Conservation (phyloP, 2,329 filamentous ascomycete species). For the Lasiodiplodia citricola region DNA sequence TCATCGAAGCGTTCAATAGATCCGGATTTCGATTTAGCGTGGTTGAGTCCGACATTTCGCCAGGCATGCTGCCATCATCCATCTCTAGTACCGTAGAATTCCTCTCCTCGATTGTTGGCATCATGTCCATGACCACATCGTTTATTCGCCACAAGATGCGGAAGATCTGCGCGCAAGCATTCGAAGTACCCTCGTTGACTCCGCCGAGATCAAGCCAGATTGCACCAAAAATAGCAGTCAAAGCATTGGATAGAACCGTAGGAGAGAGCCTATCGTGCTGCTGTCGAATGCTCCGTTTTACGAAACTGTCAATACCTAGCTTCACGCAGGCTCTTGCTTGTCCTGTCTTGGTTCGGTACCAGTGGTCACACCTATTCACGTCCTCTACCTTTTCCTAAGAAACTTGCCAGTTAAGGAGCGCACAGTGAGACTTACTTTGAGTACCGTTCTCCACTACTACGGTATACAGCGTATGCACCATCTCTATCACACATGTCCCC, state of each 20-base stretch:
- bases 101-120: neutral
- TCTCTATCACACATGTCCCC: neutral
- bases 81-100: neutral
- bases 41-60: neutral
- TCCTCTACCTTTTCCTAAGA: neutral
- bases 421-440: neutral
- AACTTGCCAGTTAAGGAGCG: neutral
- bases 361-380: neutral
- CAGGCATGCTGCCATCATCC: neutral
- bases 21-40: neutral
- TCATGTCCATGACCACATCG: neutral
- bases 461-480: neutral
- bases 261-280: neutral
- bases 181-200: neutral
- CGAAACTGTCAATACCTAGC: neutral
- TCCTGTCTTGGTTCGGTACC: neutral
- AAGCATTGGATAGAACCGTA: neutral
- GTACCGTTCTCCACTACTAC: neutral
- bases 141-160: neutral
- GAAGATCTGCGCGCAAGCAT: neutral
- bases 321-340: neutral
- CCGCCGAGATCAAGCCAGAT: neutral
- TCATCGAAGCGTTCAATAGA: neutral
- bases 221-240: neutral
- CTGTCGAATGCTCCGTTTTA: neutral